These are phyloP conservation scores for Annulohypoxylon truncatum DNA, from an alignment of 2,329 filamentous ascomycete species.

Conservation along the genomic window DNA sequence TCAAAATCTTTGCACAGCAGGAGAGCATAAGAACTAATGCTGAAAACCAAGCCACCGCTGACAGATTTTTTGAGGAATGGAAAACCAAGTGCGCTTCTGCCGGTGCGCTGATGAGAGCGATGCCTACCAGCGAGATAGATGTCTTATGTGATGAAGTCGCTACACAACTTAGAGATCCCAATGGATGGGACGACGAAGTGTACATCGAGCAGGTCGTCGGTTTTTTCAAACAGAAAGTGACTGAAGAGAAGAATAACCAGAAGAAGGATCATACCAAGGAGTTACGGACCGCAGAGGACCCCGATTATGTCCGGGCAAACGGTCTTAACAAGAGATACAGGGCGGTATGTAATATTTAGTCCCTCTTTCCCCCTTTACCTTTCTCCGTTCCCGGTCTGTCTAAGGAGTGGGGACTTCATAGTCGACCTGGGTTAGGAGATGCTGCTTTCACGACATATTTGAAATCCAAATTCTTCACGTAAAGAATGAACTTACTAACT, in stretches of 20 bases:
- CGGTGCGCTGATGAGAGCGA: neutral
- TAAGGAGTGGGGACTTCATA: neutral
- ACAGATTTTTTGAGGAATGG: neutral
- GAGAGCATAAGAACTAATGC: neutral
- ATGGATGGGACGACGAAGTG: neutral
- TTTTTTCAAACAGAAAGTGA: neutral
- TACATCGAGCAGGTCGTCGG: neutral
- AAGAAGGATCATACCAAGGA: neutral
- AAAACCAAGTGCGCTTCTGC: neutral
- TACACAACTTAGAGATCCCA: no score
- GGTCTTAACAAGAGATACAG: constrained; percentile 18
- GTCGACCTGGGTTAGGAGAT: neutral
- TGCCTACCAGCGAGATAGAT: neutral
- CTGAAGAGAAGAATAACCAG: neutral
- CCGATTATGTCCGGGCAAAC: constrained; percentile 24
- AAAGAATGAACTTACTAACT: neutral
- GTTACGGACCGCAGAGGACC: constrained; percentile 9
- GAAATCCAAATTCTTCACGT: neutral
- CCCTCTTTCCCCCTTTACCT: no score
- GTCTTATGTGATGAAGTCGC: neutral
- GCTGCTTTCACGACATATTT: neutral
- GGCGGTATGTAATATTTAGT: constrained; percentile 2
- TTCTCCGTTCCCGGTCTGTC: no score
- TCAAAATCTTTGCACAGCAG: neutral
- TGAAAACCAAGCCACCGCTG: neutral